Percentiles rank a stretch among this genome's conserved stretches.
Conservation (phyloP, 257 asterid species). For the Nicotiana undulata region DNA sequence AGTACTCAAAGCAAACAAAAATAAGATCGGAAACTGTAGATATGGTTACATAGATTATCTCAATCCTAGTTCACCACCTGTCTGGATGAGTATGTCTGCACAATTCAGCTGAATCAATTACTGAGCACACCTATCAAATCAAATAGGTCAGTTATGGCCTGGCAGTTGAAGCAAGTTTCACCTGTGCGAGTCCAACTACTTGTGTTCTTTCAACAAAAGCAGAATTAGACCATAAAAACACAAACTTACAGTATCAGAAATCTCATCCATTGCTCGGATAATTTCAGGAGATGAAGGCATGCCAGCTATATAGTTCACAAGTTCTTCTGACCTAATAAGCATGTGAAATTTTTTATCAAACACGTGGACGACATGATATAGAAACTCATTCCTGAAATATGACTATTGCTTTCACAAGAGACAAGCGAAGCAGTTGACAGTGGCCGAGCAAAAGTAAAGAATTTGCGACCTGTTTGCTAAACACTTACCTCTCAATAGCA, state of each 20-base stretch:
- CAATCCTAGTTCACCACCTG: conserved; percentile 40
- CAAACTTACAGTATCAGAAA: conserved; percentile 70
- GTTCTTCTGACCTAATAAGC: conserved; percentile 72
- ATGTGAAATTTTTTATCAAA: background rate
- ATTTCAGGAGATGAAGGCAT: conserved; percentile 83
- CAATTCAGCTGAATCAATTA: conserved; percentile 83
- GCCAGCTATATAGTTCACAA: conserved; percentile 53
- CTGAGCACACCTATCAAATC: conserved; percentile 75
- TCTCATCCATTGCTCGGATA: conserved; percentile 78
- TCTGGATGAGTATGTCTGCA: conserved; percentile 97
- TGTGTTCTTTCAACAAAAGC: background rate
- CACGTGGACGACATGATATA: background rate
- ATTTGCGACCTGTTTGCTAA: background rate
- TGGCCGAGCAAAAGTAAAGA: background rate
- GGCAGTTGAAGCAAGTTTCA: background rate
- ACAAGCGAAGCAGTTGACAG: background rate
- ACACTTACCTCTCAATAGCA: conserved; percentile 67
- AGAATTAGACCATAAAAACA: conserved; percentile 4
- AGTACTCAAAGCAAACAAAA: background rate
- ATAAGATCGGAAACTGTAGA: background rate
- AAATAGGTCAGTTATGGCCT: conserved; percentile 5
- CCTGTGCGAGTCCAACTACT: background rate
- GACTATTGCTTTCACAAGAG: background rate
- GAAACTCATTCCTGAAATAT: background rate
- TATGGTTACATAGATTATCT: background rate